These are phyloP conservation scores for Tirmania nivea DNA, from an alignment of 495 filamentous ascomycete species.

Conservation along the genomic window DNA sequence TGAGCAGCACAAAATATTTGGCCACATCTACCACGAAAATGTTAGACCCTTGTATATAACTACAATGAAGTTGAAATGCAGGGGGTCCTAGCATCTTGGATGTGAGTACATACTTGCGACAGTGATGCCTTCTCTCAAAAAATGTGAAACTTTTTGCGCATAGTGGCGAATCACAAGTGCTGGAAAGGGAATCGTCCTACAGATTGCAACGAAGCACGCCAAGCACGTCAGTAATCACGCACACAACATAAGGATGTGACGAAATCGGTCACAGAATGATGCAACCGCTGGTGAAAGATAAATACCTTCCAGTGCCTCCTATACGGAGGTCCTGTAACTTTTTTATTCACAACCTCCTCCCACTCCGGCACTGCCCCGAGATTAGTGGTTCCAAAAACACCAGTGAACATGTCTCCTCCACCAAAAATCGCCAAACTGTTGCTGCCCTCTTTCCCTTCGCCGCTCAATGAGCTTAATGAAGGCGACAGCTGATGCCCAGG, in stretches of 20 bases:
- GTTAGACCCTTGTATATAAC: slow-evolving; percentile 4
- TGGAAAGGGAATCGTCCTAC: slow-evolving; percentile 39
- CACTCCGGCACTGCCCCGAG: slow-evolving; percentile 2
- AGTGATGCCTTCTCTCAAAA: slow-evolving; percentile 51
- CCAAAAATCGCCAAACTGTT: slow-evolving; percentile 8
- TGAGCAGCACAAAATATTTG: slow-evolving; percentile 49
- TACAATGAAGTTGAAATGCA: neutral
- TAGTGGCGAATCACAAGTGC: slow-evolving; percentile 37
- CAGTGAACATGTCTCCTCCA: slow-evolving; percentile 5
- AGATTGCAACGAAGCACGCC: slow-evolving; percentile 6
- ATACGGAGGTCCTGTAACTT: slow-evolving; percentile 38
- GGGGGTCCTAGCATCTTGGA: neutral
- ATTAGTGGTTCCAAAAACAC: neutral
- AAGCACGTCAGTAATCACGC: slow-evolving; percentile 17
- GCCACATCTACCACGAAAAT: slow-evolving; percentile 27
- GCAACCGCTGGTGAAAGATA: slow-evolving; percentile 5
- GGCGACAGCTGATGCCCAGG: slow-evolving; percentile 5
- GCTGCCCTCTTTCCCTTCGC: slow-evolving; percentile 11
- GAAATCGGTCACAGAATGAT: neutral
- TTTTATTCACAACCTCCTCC: slow-evolving; percentile 19
- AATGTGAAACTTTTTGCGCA: slow-evolving; percentile 44
- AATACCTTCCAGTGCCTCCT: slow-evolving; percentile 52
- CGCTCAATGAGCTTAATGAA: slow-evolving; percentile 10
- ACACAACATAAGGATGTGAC: neutral
- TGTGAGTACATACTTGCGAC: slow-evolving; percentile 29